A percentile compares a stretch with the other conserved stretches of the same genome.
Evolutionary conservation across 2,329 filamentous ascomycete genomes (phyloP).

Genomic region (Nemania sp.): DNA sequence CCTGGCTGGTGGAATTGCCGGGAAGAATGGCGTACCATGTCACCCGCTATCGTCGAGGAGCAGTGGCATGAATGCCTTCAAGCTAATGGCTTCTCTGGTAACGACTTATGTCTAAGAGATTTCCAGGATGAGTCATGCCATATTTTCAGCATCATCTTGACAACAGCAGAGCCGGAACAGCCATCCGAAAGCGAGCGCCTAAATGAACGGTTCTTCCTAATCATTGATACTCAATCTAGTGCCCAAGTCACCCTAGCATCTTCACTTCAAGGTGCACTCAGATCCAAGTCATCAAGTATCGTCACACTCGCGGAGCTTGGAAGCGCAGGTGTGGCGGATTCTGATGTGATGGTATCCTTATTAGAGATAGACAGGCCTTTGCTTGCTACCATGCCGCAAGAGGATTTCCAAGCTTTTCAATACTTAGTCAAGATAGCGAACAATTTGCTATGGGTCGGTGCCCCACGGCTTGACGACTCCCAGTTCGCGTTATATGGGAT

Average conservation of each 20-base stretch:
- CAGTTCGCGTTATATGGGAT: constrained; percentile 41
- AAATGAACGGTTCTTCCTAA: constrained; percentile 32
- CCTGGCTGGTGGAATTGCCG: constrained; percentile 42
- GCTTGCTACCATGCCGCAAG: constrained; percentile 43
- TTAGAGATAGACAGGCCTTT: constrained; percentile 44
- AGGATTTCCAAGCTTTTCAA: constrained; percentile 41
- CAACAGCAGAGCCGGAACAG: constrained; percentile 37
- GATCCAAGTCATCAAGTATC: background rate
- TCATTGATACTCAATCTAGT: constrained; percentile 38
- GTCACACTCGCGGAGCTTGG: constrained; percentile 12
- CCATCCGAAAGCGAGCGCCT: background rate
- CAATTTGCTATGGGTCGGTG: constrained; percentile 48
- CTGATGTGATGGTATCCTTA: constrained; percentile 44
- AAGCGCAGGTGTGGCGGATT: background rate
- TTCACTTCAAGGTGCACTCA: constrained; percentile 1
- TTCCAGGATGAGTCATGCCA: constrained; percentile 39
- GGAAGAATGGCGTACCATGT: constrained; percentile 30
- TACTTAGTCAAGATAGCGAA: constrained; percentile 37
- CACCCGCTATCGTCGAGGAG: constrained; percentile 31
- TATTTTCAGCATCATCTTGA: constrained; percentile 45
- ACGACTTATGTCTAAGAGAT: constrained; percentile 44
- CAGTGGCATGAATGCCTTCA: constrained; percentile 41
- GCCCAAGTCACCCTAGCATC: constrained; percentile 30
- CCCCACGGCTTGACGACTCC: constrained; percentile 33
- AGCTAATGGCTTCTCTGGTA: constrained; percentile 43